Evolutionary conservation across 129 eudicot species (phyloP).

Genomic region (Scalesia atractyloides): DNA sequence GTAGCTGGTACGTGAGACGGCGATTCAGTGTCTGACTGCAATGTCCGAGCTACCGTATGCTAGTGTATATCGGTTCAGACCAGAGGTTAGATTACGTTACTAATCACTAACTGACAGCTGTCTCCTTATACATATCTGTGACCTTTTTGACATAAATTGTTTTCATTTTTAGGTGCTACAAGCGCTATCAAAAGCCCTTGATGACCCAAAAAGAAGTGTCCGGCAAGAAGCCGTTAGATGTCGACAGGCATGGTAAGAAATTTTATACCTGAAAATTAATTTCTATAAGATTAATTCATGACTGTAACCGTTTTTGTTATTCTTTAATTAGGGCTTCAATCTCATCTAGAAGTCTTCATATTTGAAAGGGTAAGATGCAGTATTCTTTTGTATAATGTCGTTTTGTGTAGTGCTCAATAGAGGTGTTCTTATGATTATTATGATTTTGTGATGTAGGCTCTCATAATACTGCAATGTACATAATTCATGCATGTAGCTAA

Average conservation of each 20-base stretch:
- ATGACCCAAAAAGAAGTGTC: slow-evolving; percentile 85
- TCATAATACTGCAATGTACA: slow-evolving; percentile 19
- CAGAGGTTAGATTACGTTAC: slow-evolving; percentile 49
- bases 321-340: slow-evolving; percentile 58
- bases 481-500: slow-evolving; percentile 12
- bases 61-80: slow-evolving; percentile 78
- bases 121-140: neutral
- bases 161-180: slow-evolving; percentile 57
- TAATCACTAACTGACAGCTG: neutral
- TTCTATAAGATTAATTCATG: neutral
- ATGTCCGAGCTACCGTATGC: slow-evolving; percentile 72
- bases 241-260: slow-evolving; percentile 84
- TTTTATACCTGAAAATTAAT: slow-evolving; percentile 1
- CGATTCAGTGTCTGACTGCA: slow-evolving; percentile 85
- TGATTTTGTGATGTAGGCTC: slow-evolving; percentile 17
- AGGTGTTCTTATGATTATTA: neutral
- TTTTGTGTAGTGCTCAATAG: neutral
- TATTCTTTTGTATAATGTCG: slow-evolving; percentile 14
- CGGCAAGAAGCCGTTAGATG: slow-evolving; percentile 97
- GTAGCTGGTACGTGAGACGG: slow-evolving; percentile 87
- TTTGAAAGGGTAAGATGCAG: slow-evolving; percentile 30
- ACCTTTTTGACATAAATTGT: neutral
- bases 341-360: slow-evolving; percentile 55
- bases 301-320: neutral
- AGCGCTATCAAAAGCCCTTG: slow-evolving; percentile 64